Evolutionary conservation across 2,329 filamentous ascomycete genomes (phyloP).

Genomic region (Pseudophaeomoniella oleicola): DNA sequence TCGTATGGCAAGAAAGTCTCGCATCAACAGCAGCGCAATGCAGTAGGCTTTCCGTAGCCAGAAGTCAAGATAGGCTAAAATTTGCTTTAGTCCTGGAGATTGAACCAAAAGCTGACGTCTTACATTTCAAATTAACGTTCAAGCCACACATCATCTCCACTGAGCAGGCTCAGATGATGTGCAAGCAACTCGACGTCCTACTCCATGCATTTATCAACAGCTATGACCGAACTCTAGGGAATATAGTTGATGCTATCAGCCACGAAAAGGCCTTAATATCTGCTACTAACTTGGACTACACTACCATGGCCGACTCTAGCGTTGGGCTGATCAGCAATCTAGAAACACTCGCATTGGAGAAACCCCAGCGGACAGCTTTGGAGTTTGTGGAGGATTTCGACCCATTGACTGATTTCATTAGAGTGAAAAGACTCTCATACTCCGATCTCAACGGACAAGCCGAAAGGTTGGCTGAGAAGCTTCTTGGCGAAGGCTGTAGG

Average conservation of each 20-base stretch:
- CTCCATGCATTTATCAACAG: constrained; percentile 27
- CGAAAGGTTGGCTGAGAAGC: constrained; percentile 46
- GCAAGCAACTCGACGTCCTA: constrained; percentile 46
- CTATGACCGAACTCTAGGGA: constrained; percentile 17
- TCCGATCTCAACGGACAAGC: constrained; percentile 45
- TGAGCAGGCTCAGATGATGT: constrained; percentile 40
- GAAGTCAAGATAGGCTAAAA: constrained; percentile 58
- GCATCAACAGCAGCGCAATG: constrained; percentile 17
- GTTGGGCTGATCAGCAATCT: background rate
- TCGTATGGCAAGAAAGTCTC: constrained; percentile 72
- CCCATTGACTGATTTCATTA: constrained; percentile 13
- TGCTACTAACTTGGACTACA: background rate
- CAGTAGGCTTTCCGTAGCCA: constrained; percentile 37
- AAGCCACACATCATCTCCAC: constrained; percentile 38
- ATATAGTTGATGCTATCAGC: constrained; percentile 3
- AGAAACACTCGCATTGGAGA: constrained; percentile 2
- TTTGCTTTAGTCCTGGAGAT: constrained; percentile 64
- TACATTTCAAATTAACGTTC: constrained; percentile 41
- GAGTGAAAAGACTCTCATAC: constrained; percentile 44
- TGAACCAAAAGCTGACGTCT: constrained; percentile 40
- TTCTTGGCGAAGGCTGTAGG: constrained; percentile 33
- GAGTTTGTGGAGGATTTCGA: constrained; percentile 43
- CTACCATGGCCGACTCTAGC: background rate
- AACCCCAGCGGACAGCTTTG: constrained; percentile 46
- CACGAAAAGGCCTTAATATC: background rate